Conservation (phyloP, 805 yeast species). For the Wickerhamiella sorbophila region DNA sequence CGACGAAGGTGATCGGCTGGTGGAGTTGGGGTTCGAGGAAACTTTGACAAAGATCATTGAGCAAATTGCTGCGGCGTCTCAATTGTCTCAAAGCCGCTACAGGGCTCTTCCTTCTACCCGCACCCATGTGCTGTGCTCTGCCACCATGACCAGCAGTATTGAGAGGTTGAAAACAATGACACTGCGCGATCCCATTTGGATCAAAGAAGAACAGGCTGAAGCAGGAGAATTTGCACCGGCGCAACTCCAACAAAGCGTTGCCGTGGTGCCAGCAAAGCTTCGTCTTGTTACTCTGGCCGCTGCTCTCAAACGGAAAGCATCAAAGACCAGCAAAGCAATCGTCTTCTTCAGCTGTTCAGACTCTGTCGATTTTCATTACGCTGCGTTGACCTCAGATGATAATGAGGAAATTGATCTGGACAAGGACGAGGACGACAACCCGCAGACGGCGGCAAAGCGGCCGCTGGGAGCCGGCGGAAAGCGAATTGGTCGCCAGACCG, state of each 20-base stretch:
- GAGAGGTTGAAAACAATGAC: conserved; percentile 68
- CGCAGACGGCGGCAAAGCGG: neutral
- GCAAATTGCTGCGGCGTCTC: conserved; percentile 36
- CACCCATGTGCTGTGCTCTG: conserved; percentile 79
- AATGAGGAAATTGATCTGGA: conserved; percentile 19
- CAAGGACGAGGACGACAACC: conserved; percentile 20
- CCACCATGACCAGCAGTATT: conserved; percentile 75
- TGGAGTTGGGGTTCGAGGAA: conserved; percentile 95
- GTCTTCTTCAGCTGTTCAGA: conserved; percentile 90
- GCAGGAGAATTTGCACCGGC: conserved; percentile 57
- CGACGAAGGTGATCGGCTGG: conserved; percentile 93
- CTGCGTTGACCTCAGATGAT: conserved; percentile 53
- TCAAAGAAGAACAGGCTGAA: conserved; percentile 29
- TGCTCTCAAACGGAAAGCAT: conserved; percentile 32
- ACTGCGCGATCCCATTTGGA: conserved; percentile 57
- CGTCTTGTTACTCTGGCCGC: conserved; percentile 73
- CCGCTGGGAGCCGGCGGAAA: conserved; percentile 41
- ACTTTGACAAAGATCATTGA: conserved; percentile 64
- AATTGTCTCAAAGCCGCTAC: conserved; percentile 19
- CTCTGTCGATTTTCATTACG: conserved; percentile 87
- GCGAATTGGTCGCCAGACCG: conserved; percentile 31
- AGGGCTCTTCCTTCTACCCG: conserved; percentile 48
- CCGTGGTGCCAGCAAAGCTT: conserved; percentile 86
- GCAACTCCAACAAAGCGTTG: conserved; percentile 65
- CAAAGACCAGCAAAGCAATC: conserved; percentile 28